Percentiles rank a stretch among this genome's conserved stretches.
Conservation (phyloP, 306 rosid genomes). For the Pterocarpus macrocarpus region DNA sequence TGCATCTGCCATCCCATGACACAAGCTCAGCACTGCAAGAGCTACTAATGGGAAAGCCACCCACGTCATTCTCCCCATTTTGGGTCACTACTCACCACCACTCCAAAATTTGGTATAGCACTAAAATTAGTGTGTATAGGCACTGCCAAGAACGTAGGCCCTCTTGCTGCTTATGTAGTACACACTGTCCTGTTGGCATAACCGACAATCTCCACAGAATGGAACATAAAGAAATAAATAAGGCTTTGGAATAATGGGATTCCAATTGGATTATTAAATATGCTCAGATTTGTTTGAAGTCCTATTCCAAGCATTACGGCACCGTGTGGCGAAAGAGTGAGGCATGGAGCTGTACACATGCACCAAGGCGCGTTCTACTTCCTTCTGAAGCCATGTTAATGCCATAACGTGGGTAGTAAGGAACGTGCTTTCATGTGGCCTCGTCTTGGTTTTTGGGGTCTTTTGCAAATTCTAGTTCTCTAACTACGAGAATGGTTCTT, state of each 20-base stretch:
- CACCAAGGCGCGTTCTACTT: slow-evolving; percentile 45
- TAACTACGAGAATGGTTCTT: slow-evolving; percentile 30
- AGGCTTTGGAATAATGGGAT: slow-evolving; percentile 28
- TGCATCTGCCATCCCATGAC: slow-evolving; percentile 42
- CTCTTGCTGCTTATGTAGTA: slow-evolving; percentile 40
- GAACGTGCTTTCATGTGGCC: slow-evolving; percentile 62
- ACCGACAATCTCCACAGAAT: slow-evolving; percentile 37
- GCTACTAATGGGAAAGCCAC: slow-evolving; percentile 44
- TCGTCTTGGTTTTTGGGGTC: slow-evolving; percentile 45
- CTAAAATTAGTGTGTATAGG: slow-evolving; percentile 8
- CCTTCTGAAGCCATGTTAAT: slow-evolving; percentile 43
- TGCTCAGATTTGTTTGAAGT: background rate
- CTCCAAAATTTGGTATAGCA: slow-evolving; percentile 21
- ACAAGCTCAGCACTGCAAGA: slow-evolving; percentile 48
- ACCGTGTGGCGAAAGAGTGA: slow-evolving; percentile 55
- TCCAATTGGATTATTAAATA: slow-evolving; percentile 14
- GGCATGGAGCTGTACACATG: slow-evolving; percentile 65
- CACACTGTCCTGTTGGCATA: slow-evolving; percentile 37
- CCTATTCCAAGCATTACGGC: slow-evolving; percentile 50
- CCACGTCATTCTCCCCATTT: slow-evolving; percentile 49
- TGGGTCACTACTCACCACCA: background rate
- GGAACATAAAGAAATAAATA: slow-evolving; percentile 8
- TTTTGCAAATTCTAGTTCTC: slow-evolving; percentile 26
- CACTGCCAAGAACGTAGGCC: slow-evolving; percentile 20
- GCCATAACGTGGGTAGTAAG: slow-evolving; percentile 45